Evolutionary conservation across 2,329 filamentous ascomycete genomes (phyloP).

Genomic region (Trichoderma sp.): DNA sequence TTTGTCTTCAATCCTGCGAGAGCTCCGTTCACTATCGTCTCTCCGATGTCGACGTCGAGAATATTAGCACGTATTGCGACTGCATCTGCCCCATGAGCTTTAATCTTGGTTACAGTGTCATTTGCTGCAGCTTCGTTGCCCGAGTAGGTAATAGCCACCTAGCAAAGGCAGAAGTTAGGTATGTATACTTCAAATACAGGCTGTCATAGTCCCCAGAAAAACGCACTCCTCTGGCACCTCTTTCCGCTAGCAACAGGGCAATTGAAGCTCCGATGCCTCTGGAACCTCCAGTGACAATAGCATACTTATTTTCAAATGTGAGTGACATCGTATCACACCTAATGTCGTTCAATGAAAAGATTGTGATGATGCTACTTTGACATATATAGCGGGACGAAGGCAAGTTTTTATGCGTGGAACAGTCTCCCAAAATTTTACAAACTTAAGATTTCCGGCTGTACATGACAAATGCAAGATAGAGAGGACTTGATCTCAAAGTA

Average conservation of each 20-base stretch:
- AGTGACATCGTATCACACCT: neutral
- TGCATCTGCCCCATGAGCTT: neutral
- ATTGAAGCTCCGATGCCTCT: conserved; percentile 19
- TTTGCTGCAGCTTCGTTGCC: neutral
- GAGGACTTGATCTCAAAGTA: neutral
- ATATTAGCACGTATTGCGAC: neutral
- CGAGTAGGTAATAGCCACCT: neutral
- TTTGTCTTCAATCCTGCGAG: neutral
- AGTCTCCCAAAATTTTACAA: neutral
- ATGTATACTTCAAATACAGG: neutral
- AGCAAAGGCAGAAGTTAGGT: neutral
- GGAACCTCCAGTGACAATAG: conserved; percentile 20
- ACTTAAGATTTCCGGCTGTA: neutral
- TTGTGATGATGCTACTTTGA: neutral
- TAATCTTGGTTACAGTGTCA: neutral
- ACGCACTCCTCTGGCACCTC: conserved; percentile 12
- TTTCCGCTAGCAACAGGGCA: conserved; percentile 1
- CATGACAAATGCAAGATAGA: neutral
- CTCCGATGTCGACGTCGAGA: neutral
- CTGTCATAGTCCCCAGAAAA: neutral
- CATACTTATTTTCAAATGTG: conserved; percentile 7
- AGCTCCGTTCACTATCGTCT: neutral
- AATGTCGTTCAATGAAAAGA: neutral
- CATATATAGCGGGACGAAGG: neutral
- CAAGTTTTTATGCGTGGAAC: neutral